A percentile compares a stretch with the other conserved stretches of the same genome.
These are phyloP conservation scores for Fusarium sp. DNA, from an alignment of 2,329 filamentous ascomycete species.

Conservation along the genomic window DNA sequence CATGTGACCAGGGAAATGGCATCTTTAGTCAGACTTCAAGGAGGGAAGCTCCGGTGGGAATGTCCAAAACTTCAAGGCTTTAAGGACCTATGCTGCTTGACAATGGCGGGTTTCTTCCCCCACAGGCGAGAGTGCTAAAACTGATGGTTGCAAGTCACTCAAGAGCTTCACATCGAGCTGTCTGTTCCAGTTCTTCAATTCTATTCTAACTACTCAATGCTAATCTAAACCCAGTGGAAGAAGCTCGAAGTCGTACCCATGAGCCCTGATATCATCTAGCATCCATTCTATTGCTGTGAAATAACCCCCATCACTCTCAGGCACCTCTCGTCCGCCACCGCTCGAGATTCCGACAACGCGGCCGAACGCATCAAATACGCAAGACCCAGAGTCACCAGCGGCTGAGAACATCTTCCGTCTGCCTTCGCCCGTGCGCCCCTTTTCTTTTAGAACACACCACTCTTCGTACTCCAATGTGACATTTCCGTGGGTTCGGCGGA, in stretches of 20 bases:
- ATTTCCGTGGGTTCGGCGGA: not conserved
- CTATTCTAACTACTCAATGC: not conserved
- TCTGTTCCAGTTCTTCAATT: not conserved
- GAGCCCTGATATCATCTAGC: constrained; percentile 2
- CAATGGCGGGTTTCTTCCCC: not conserved
- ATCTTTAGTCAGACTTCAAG: too few relatives aligned
- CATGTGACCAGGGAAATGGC: too few relatives aligned
- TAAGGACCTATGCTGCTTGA: not conserved
- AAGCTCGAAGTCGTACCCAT: constrained; percentile 12
- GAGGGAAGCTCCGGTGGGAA: too few relatives aligned
- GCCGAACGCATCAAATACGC: not conserved
- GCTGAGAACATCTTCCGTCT: not conserved
- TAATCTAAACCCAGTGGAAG: not conserved
- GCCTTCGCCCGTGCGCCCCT: not conserved
- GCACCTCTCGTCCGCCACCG: not conserved
- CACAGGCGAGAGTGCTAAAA: not conserved
- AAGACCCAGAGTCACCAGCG: constrained; percentile 9
- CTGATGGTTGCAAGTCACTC: not conserved
- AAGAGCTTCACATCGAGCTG: not conserved
- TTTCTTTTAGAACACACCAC: constrained; percentile 6
- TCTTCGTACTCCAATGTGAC: not conserved
- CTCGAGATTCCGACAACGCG: constrained; percentile 8
- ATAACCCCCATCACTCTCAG: not conserved
- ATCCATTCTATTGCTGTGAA: constrained; percentile 22
- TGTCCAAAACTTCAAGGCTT: too few relatives aligned